Percentiles rank a stretch among this genome's conserved stretches.
phyloP scores from a whole-genome alignment of 345 rosid genomes.

The Heritiera fomes region DNA sequence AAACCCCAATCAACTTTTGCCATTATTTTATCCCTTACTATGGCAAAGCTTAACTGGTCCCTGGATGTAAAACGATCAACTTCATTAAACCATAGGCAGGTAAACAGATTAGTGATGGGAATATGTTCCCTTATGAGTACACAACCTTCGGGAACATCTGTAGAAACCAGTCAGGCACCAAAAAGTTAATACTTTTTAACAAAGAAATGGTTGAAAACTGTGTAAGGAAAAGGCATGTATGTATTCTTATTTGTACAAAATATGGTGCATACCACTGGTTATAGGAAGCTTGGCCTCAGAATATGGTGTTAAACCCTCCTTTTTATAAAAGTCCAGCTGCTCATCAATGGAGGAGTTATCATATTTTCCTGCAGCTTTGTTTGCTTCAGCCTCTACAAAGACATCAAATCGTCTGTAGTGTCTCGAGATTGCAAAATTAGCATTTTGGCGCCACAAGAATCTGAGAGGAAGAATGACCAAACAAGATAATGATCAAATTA shows the following conservation, averaged over 20 bases:
- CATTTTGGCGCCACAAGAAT: constrained; percentile 79
- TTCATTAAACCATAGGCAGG: constrained; percentile 95
- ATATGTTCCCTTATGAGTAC: constrained; percentile 79
- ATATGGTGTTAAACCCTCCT: constrained; percentile 82
- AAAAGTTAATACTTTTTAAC: not conserved
- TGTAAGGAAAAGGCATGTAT: not conserved
- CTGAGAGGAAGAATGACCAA: constrained; percentile 37
- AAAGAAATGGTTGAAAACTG: not conserved
- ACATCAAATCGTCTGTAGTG: constrained; percentile 88
- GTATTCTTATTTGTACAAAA: not conserved
- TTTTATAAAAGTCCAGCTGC: constrained; percentile 74
- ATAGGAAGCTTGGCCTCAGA: constrained; percentile 77
- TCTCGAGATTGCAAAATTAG: constrained; percentile 76
- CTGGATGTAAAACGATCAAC: constrained; percentile 88
- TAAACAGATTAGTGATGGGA: constrained; percentile 73
- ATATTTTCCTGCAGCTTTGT: constrained; percentile 84
- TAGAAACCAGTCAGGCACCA: constrained; percentile 19
- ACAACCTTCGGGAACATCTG: constrained; percentile 99
- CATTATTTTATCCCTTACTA: constrained; percentile 79
- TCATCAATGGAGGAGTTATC: constrained; percentile 75
- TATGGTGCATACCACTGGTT: constrained; percentile 66
- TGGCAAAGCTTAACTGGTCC: constrained; percentile 88
- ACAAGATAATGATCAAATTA: not conserved
- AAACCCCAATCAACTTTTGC: constrained; percentile 65
- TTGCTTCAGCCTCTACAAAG: constrained; percentile 84